Conservation (phyloP, 352 stramenopile species). For the Phytopythium cucurbitacearum region DNA sequence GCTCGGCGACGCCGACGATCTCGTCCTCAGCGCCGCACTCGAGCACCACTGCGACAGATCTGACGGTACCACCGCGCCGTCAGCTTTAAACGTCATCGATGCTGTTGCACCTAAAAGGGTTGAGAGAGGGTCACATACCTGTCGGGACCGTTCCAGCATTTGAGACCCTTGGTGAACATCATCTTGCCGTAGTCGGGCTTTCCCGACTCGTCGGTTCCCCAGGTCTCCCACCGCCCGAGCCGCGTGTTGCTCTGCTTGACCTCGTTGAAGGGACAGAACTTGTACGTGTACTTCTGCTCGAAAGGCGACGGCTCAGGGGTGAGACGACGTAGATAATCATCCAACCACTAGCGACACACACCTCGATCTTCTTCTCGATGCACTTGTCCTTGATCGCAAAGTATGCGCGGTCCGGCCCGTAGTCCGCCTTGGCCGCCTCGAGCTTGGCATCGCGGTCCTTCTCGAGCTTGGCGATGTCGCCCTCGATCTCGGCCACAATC, state of each 20-base stretch:
- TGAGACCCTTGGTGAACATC: constrained; percentile 74
- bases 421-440: constrained; percentile 45
- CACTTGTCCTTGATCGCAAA: constrained; percentile 75
- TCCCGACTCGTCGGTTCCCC: constrained; percentile 13
- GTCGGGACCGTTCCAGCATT: constrained; percentile 91
- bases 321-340: background rate
- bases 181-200: constrained; percentile 47
- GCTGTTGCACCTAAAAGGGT: background rate
- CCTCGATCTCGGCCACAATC: constrained; percentile 60
- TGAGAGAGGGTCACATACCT: constrained; percentile 23
- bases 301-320: background rate
- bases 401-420: constrained; percentile 65
- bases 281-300: constrained; percentile 83
- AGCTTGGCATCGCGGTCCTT: constrained; percentile 41
- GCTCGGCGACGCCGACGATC: constrained; percentile 89
- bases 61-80: constrained; percentile 5
- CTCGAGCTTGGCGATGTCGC: constrained; percentile 48
- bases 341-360: constrained; percentile 11
- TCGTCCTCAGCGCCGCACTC: constrained; percentile 79
- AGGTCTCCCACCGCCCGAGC: constrained; percentile 76
- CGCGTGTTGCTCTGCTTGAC: constrained; percentile 77
- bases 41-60: constrained; percentile 66
- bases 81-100: background rate
- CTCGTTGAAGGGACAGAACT: constrained; percentile 80
- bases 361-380: constrained; percentile 74